Evolutionary conservation across 1,284 basidiomycete genomes (phyloP).

Genomic region (Schizopora paradoxa): DNA sequence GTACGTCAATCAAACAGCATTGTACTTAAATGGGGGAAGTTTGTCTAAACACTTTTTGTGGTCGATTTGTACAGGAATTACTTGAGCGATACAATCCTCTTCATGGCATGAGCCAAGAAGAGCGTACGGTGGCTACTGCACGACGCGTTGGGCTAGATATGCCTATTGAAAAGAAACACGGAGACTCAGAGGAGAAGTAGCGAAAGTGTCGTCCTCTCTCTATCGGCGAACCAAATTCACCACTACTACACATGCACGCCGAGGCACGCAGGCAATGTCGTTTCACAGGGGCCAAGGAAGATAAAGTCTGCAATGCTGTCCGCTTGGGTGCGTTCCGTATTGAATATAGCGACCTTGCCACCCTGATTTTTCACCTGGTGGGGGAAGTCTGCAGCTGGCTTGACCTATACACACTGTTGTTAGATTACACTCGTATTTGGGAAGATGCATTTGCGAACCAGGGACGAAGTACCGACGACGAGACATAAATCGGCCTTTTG

Average conservation of each 20-base stretch:
- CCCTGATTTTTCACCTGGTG: conserved; percentile 31
- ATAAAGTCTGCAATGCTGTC: conserved; percentile 32
- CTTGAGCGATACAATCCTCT: conserved; percentile 85
- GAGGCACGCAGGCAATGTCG: conserved; percentile 24
- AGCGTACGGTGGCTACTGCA: conserved; percentile 79
- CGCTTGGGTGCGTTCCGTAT: conserved; percentile 31
- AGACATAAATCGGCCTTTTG: conserved; percentile 51
- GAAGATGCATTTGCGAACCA: conserved; percentile 41
- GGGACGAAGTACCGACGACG: conserved; percentile 61
- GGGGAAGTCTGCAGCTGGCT: conserved; percentile 43
- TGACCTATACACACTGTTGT: conserved; percentile 29
- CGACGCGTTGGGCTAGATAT: conserved; percentile 80
- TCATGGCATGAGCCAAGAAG: conserved; percentile 70
- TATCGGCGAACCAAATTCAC: too few species aligned
- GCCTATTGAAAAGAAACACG: conserved; percentile 35
- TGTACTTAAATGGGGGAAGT: conserved; percentile 31
- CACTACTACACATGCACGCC: too few species aligned
- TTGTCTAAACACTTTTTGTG: conserved; percentile 25
- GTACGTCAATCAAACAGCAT: conserved; percentile 31
- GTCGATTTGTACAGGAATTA: conserved; percentile 43
- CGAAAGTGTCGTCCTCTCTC: too few species aligned
- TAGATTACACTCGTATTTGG: background rate
- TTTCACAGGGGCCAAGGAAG: conserved; percentile 36
- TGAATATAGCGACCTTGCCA: conserved; percentile 43
- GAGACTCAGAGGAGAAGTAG: conserved; percentile 21